These are phyloP conservation scores for Flaveria linearis DNA, from an alignment of 129 eudicot genomes.

Conservation along the genomic window DNA sequence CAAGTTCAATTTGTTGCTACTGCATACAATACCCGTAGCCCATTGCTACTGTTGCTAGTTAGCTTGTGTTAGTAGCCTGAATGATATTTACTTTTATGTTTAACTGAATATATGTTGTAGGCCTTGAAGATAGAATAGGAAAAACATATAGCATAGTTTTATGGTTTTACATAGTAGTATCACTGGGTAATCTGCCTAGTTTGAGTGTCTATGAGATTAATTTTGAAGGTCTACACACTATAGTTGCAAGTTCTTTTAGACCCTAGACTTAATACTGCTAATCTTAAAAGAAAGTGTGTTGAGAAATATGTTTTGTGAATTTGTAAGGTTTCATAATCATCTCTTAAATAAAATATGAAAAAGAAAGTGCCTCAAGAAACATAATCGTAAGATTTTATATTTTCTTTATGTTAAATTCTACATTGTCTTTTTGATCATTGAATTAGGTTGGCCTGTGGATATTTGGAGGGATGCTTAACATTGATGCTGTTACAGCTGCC, in stretches of 20 bases:
- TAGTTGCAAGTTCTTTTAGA: no score
- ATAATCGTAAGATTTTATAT: neutral
- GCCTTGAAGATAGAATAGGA: constrained; percentile 2
- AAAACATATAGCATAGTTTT: neutral
- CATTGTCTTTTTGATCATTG: constrained; percentile 14
- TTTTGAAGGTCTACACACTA: neutral
- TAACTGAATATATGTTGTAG: neutral
- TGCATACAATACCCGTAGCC: neutral
- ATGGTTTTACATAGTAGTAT: neutral
- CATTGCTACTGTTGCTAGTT: neutral
- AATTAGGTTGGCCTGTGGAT: constrained; percentile 94
- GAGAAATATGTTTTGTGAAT: constrained; percentile 9
- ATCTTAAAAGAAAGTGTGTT: neutral
- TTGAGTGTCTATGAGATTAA: neutral
- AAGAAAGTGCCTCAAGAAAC: neutral
- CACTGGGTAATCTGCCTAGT: neutral
- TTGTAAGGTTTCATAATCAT: neutral
- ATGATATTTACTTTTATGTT: neutral
- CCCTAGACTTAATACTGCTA: neutral
- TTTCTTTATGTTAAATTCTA: neutral
- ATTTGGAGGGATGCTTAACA: constrained; percentile 72
- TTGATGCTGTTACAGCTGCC: constrained; percentile 99
- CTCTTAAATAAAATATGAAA: no score
- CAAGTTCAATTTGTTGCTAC: neutral
- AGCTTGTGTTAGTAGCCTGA: neutral